Base-by-base conservation (phyloP, 176 grass and related monocot species). In the Triticum urartu region DNA sequence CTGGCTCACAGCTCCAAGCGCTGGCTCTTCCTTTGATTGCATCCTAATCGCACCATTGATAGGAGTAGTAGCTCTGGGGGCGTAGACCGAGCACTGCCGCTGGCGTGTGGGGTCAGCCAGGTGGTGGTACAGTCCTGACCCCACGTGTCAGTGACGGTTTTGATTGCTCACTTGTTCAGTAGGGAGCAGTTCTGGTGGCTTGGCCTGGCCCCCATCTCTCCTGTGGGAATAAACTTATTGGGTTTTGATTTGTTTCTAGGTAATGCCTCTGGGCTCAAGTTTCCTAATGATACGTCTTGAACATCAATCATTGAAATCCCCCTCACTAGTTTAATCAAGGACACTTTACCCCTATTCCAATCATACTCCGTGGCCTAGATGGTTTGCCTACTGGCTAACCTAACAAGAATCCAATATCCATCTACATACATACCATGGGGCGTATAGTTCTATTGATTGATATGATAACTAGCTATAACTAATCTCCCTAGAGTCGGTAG, bases 1-100 rank as follows among this genome's bases (percentile, higher is more conserved):
- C 79, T 84, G 91, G 93, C 87, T 89, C 91, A 87, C 80, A 87
- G 93, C 91, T 91, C 88, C 75, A 85, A 78, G 84, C 89, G 79
- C 61, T 79, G 79, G 87, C 50, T 66, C 65, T 83, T 84, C 42
- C 21, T 83, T 58, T 42, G 43, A 87, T 83, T 79, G 60, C 40
- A 79, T 83, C 58, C 15, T 36, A 48, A 54, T 54, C 50, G 50
- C 50, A 18, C 50, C 14, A 18, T 54, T 54, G 50, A 5, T 54
- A 54, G 50, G 50, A 17, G 50, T 54, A 18, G 0, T 5, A 54
- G 50, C 50, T 54, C 50, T 54, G 48, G 50, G 50, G 50, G 50
- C 50, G 15, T 54, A 15, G 50, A 54, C 50, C 50, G 17, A 6
- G 48, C 13, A 52, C 48, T 52, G 14, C 48, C 50, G 50, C 18